Base-by-base conservation (phyloP, 2,329 filamentous ascomycete species). In the Thielaviopsis musarum region DNA sequence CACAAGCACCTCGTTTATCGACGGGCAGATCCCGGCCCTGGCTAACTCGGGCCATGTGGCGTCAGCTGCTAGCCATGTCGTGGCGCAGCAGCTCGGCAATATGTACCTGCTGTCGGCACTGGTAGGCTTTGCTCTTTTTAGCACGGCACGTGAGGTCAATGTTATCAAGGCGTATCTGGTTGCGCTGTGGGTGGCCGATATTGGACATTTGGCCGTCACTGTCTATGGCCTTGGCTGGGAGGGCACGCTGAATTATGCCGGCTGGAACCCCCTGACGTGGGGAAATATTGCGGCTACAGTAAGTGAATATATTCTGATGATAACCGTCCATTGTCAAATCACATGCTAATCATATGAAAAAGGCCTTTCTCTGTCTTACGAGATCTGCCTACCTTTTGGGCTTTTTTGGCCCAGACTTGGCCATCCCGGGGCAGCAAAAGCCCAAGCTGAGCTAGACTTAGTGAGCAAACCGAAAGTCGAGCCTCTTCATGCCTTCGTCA, bases 261-360 rank as follows among this genome's bases (percentile, higher is more conserved):
- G 69, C 22, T 89, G 85, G 85, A 88, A 87, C 67, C 72, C 77
- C 38, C 78, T 85, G 73, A 78, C 82, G n/a, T 87, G 82, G 80
- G 86, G 85, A 2, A 89, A 89, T 65, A 75, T 90, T 63, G 83
- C 77, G 7, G 75, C 77, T 56, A 88, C 85, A 26, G 78, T 82
- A 65, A 71, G 77, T 69, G 22, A 30, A 56, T 54, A 28, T n/a
- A 28, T 34, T n/a, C 30, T 51, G 13, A 9, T 21, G 15, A 26
- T 48, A n/a, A n/a, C n/a, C n/a, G n/a, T n/a, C n/a, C n/a, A n/a
- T n/a, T n/a, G n/a, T 5, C 7, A 26, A 17, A 13, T 21, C 22
- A 15, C 6, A 28, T 53, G 52, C 34, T 56, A 21, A 49, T 41
- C 59, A 57, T 34, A 2, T 34, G 54, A 58, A 24, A 53, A 61